A percentile compares a stretch with the other conserved stretches of the same genome.
Conservation (phyloP, 441 rosid genomes). For the Erodium texanum region DNA sequence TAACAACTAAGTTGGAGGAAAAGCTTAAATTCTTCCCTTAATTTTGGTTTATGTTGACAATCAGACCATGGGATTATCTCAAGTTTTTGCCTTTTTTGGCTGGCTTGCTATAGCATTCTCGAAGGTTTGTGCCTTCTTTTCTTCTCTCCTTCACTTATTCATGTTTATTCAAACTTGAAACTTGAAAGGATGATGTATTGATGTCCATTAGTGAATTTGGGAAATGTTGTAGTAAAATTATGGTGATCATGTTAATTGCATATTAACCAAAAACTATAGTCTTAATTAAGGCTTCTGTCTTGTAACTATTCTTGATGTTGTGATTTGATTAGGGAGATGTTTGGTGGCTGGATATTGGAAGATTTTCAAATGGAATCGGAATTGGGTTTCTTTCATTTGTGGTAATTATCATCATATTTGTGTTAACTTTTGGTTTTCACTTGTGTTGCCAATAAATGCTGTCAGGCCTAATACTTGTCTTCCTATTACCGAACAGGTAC, state of each 20-base stretch:
- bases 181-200: neutral
- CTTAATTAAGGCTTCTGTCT: neutral
- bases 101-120: slow-evolving; percentile 33
- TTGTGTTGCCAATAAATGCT: neutral
- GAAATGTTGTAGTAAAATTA: neutral
- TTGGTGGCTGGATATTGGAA: slow-evolving; percentile 26
- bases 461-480: neutral
- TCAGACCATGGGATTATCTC: slow-evolving; percentile 59
- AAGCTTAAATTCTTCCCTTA: slow-evolving; percentile 14
- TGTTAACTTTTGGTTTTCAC: neutral
- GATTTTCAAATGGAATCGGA: slow-evolving; percentile 24
- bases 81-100: slow-evolving; percentile 21
- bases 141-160: no score
- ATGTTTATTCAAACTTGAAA: no score
- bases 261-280: neutral
- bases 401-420: slow-evolving; percentile 18
- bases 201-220: neutral
- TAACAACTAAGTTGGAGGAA: slow-evolving; percentile 7
- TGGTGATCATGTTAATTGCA: neutral
- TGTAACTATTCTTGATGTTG: neutral
- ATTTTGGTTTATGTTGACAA: slow-evolving; percentile 14
- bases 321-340: slow-evolving; percentile 1
- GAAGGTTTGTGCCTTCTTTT: slow-evolving; percentile 18
- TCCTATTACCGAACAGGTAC: slow-evolving; percentile 12
- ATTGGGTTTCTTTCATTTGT: slow-evolving; percentile 20